Base-by-base conservation (phyloP, 208 protist species). In the Lotmaria passim region DNA sequence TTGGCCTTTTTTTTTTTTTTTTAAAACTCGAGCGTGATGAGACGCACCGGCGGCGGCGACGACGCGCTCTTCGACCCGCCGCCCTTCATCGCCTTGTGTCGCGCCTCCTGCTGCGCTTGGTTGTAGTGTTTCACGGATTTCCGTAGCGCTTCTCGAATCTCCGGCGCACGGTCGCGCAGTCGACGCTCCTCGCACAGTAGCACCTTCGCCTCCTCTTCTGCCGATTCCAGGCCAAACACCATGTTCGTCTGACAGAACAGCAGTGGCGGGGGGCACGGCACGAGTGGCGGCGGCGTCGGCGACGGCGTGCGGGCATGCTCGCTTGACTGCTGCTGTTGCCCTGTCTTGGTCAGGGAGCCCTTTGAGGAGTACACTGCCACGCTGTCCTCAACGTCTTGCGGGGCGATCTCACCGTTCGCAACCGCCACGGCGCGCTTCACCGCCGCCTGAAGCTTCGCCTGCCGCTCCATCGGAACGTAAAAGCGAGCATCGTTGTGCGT, bases 71-170 rank as follows among this genome's bases (percentile, higher is more conserved):
- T 66, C 1, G 33, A 31, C 19, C n/a, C 38, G 10, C n/a, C 28
- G 10, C n/a, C 28, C 73, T 66, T 67, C 30, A 33, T 60, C 55
- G 64, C 73, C 67, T 44, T 79, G 19, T 69, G 61, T 44, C 59
- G 53, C 26, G 33, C 31, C 21, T 57, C 55, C 44, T 59, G n/a
- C 50, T 73, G 48, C 1, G 47, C 47, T 33, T 80, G 36, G 61
- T 88, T 88, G 72, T 79, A 81, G 56, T 76, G 69, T 34, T 82
- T 75, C 44, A 78, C 75, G 4, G 75, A 75, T 41, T 73, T 79
- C 21, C 63, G 73, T 53, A 88, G 63, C 6, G 79, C 69, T 15
- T 73, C 64, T 79, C 83, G 85, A 23, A 88, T 88, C 14, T 82
- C 79, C 6, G 61, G 59, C 2, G 75, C 69, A 26, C 75, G 70